Evolutionary conservation across 495 filamentous ascomycete species (phyloP).

Genomic region (Penicillium bialowiezense): DNA sequence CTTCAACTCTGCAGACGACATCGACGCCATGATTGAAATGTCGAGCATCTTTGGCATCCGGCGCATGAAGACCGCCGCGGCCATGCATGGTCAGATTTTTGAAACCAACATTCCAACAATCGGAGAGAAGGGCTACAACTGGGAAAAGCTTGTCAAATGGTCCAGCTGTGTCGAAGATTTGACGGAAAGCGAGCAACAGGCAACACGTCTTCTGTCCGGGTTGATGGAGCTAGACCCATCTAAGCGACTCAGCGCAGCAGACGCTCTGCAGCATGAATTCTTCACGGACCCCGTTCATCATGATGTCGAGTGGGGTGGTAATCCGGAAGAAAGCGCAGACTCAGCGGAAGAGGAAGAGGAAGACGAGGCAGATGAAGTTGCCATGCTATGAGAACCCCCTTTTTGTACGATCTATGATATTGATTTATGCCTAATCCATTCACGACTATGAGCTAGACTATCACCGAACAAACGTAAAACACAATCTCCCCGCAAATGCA

Average conservation of each 20-base stretch:
- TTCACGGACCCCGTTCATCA: slow-evolving; percentile 52
- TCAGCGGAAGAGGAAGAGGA: slow-evolving; percentile 39
- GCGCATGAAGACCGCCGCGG: slow-evolving; percentile 77
- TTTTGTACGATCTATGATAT: slow-evolving; percentile 28
- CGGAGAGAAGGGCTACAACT: slow-evolving; percentile 74
- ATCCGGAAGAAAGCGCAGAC: slow-evolving; percentile 41
- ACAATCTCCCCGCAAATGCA: neutral
- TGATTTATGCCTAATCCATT: slow-evolving; percentile 11
- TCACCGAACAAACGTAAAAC: no score
- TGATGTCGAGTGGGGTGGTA: slow-evolving; percentile 46
- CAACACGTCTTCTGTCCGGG: slow-evolving; percentile 59
- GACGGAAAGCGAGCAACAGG: slow-evolving; percentile 48
- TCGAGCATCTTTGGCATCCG: slow-evolving; percentile 87
- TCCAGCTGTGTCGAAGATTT: slow-evolving; percentile 57
- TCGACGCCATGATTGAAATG: slow-evolving; percentile 96
- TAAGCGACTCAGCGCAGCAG: slow-evolving; percentile 53
- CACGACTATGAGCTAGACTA: slow-evolving; percentile 1
- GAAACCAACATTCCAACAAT: slow-evolving; percentile 91
- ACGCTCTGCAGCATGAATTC: slow-evolving; percentile 63
- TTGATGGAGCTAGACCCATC: slow-evolving; percentile 59
- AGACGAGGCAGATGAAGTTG: slow-evolving; percentile 44
- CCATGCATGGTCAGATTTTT: slow-evolving; percentile 81
- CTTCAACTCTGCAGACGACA: slow-evolving; percentile 94
- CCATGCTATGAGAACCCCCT: slow-evolving; percentile 35
- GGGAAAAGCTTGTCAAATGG: slow-evolving; percentile 95